These are phyloP conservation scores for Clavispora carvajalis DNA, from an alignment of 805 yeast species.

Conservation along the genomic window DNA sequence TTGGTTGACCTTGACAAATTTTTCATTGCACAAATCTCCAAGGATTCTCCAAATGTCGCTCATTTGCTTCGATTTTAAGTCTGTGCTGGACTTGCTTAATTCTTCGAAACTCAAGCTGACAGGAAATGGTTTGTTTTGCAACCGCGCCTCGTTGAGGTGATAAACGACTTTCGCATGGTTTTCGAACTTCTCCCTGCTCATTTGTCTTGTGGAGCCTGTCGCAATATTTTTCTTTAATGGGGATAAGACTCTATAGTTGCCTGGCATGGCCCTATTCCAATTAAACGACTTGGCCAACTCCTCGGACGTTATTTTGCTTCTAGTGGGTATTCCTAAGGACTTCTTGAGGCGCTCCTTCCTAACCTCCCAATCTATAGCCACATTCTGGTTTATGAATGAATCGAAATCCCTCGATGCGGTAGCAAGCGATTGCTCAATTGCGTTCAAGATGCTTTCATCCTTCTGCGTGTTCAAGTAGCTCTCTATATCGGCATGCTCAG, in stretches of 20 bases:
- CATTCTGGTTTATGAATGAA: constrained; percentile 60
- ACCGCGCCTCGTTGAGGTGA: constrained; percentile 65
- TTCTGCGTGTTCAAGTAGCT: constrained; percentile 61
- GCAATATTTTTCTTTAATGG: constrained; percentile 20
- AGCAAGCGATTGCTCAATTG: constrained; percentile 74
- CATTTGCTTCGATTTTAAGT: constrained; percentile 63
- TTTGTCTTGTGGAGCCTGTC: constrained; percentile 21
- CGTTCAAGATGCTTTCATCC: constrained; percentile 74
- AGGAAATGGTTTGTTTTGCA: constrained; percentile 47
- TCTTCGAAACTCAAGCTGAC: constrained; percentile 57
- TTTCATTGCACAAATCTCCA: constrained; percentile 39
- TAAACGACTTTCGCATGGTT: constrained; percentile 68
- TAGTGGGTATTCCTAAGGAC: constrained; percentile 48
- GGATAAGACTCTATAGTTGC: constrained; percentile 28
- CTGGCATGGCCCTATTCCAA: constrained; percentile 33
- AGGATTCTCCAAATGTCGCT: constrained; percentile 72
- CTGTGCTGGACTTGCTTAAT: constrained; percentile 52
- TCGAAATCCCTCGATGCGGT: constrained; percentile 83
- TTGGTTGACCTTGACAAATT: constrained; percentile 28
- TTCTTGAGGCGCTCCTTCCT: constrained; percentile 70
- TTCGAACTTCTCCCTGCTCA: constrained; percentile 58
- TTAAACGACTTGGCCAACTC: constrained; percentile 22
- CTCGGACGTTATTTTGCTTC: constrained; percentile 9
- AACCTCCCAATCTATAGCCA: constrained; percentile 79
- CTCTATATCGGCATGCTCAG: constrained; percentile 35